These are phyloP conservation scores for Graphilbum fragrans DNA, from an alignment of 2,329 filamentous ascomycete species.

Conservation along the genomic window DNA sequence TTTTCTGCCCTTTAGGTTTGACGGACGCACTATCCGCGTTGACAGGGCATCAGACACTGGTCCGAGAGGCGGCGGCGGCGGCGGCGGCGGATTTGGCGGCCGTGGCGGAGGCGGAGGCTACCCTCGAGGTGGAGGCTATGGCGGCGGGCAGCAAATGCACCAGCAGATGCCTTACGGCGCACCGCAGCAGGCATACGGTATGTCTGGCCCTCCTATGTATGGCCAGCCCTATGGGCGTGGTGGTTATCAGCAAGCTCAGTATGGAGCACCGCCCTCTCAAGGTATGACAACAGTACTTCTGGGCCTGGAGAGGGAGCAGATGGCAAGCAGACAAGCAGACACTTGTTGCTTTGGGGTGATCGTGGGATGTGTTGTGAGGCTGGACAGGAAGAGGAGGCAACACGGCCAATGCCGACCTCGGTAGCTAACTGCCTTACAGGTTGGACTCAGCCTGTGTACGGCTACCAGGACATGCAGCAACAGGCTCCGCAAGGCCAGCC, in stretches of 20 bases:
- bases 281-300: constrained; percentile 13
- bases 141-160: constrained; percentile 19
- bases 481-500: constrained; percentile 25
- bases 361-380: too few relatives aligned
- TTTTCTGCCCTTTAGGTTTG: constrained; percentile 50
- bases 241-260: constrained; percentile 25
- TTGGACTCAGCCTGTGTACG: constrained; percentile 23
- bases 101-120: constrained; percentile 16
- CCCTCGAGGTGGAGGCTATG: constrained; percentile 20
- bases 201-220: constrained; percentile 24
- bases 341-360: too few relatives aligned
- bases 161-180: constrained; percentile 23
- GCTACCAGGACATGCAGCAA: constrained; percentile 32
- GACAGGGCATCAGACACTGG: constrained; percentile 85
- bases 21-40: constrained; percentile 87
- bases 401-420: neutral
- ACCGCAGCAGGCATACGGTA: constrained; percentile 21
- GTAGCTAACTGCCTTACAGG: constrained; percentile 19
- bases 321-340: too few relatives aligned
- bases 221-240: constrained; percentile 29
- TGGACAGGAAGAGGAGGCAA: neutral
- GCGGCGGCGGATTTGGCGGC: constrained; percentile 14
- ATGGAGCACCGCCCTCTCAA: constrained; percentile 26
- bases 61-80: constrained; percentile 43
- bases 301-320: neutral